These are phyloP conservation scores for Cladosporium sp. DNA, from an alignment of 2,329 filamentous ascomycete species.

Conservation along the genomic window DNA sequence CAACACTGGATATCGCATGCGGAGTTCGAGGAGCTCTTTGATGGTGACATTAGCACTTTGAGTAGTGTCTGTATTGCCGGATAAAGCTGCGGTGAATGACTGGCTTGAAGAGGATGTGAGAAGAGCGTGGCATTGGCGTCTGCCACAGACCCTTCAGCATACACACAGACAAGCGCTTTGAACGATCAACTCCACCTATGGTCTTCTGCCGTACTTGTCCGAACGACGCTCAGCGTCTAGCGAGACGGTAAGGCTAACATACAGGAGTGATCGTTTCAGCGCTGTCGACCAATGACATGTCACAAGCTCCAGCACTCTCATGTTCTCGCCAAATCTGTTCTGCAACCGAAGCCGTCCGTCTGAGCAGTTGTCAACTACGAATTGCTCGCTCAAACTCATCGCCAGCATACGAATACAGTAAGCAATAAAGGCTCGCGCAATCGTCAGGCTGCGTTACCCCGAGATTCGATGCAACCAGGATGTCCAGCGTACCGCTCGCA, in stretches of 20 bases:
- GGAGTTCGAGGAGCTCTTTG: conserved; percentile 21
- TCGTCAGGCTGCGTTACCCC: conserved; percentile 1
- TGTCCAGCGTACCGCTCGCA: conserved; percentile 49
- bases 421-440: conserved; percentile 17
- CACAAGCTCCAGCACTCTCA: conserved; percentile 28
- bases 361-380: conserved; percentile 1
- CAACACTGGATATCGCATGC: conserved; percentile 34
- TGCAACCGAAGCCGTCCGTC: conserved; percentile 6
- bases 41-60: conserved; percentile 28
- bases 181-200: conserved; percentile 26
- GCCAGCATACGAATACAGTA: conserved; percentile 21
- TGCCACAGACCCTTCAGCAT: conserved; percentile 23
- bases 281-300: conserved; percentile 23
- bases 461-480: conserved; percentile 34
- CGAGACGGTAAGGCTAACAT: conserved; percentile 49
- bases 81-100: conserved; percentile 11
- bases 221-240: conserved; percentile 52
- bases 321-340: conserved; percentile 16
- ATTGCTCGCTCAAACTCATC: neutral
- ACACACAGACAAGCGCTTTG: conserved; percentile 43
- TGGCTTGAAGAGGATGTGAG: conserved; percentile 21
- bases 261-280: conserved; percentile 38
- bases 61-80: conserved; percentile 26
- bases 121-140: conserved; percentile 32
- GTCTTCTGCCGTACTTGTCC: conserved; percentile 49